phyloP scores from a whole-genome alignment of 2,329 filamentous ascomycete genomes.

The Fusarium pseudograminearum region DNA sequence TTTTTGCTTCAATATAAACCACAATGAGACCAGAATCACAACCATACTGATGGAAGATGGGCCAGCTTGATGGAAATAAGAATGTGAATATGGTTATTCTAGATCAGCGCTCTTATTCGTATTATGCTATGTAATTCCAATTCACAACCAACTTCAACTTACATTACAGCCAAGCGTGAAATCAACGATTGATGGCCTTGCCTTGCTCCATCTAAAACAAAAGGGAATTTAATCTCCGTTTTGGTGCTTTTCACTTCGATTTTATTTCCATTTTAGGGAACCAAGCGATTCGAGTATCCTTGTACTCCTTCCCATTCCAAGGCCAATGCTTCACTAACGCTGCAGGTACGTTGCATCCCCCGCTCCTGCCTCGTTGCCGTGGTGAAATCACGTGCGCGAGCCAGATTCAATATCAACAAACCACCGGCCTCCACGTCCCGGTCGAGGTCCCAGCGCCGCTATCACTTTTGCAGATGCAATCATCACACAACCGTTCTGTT shows the following conservation, averaged over 20 bases:
- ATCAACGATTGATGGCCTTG: slow-evolving; percentile 19
- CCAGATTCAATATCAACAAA: slow-evolving; percentile 46
- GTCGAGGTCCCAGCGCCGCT: slow-evolving; percentile 14
- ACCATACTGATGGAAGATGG: not conserved
- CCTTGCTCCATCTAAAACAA: slow-evolving; percentile 22
- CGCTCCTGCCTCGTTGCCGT: slow-evolving; percentile 47
- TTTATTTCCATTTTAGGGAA: slow-evolving; percentile 29
- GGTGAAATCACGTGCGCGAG: slow-evolving; percentile 51
- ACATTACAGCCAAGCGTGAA: not conserved
- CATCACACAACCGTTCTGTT: slow-evolving; percentile 17
- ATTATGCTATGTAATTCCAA: not conserved
- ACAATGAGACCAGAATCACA: not conserved
- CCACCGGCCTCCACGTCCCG: slow-evolving; percentile 2
- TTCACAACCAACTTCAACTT: not conserved
- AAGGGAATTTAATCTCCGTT: slow-evolving; percentile 37
- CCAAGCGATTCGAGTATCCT: slow-evolving; percentile 17
- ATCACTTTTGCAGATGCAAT: slow-evolving; percentile 13
- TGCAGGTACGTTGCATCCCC: slow-evolving; percentile 43
- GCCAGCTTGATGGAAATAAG: slow-evolving; percentile 1
- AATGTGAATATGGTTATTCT: slow-evolving; percentile 3
- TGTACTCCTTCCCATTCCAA: slow-evolving; percentile 36
- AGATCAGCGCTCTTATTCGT: not conserved
- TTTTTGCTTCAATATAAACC: not conserved
- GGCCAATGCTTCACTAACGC: slow-evolving; percentile 35
- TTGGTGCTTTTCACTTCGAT: slow-evolving; percentile 13